Percentiles rank a stretch among this genome's conserved stretches.
phyloP scores from a whole-genome alignment of 2,329 filamentous ascomycete genomes.

The Diaporthe capsici region DNA sequence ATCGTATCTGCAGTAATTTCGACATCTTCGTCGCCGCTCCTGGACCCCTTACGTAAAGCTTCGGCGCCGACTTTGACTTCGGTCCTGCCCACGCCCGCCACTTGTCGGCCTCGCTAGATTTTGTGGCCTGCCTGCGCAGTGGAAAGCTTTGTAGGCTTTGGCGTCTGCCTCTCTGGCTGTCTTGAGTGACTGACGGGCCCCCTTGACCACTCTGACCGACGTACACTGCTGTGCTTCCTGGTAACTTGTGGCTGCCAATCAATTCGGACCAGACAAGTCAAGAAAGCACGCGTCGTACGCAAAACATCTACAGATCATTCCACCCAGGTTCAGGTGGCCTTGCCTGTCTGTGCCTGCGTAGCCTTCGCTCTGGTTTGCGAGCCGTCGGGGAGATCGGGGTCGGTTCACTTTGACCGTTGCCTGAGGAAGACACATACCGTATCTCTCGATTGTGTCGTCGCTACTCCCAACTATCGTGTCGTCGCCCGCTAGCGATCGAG shows the following conservation, averaged over 20 bases:
- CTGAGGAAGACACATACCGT: conserved; percentile 29
- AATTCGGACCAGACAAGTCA: not conserved
- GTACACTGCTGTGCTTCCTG: conserved; percentile 27
- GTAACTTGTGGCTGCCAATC: conserved; percentile 17
- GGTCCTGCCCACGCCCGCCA: conserved; percentile 26
- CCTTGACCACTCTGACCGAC: conserved; percentile 27
- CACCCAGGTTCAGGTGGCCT: conserved; percentile 23
- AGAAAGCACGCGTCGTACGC: conserved; percentile 20
- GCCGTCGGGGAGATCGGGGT: conserved; percentile 13
- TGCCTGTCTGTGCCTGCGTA: conserved; percentile 40
- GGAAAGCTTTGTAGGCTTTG: conserved; percentile 36
- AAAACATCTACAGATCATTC: conserved; percentile 18
- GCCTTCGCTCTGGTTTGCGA: conserved; percentile 31
- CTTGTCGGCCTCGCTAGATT: conserved; percentile 23
- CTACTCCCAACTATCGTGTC: conserved; percentile 25
- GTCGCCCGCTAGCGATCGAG: conserved; percentile 27
- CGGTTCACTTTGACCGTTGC: conserved; percentile 17
- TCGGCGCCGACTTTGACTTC: conserved; percentile 20
- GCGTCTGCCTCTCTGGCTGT: conserved; percentile 12
- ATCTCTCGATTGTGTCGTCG: conserved; percentile 33
- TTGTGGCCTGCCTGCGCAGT: conserved; percentile 30
- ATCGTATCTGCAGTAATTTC: conserved; percentile 39
- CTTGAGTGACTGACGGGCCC: conserved; percentile 30
- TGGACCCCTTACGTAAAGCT: conserved; percentile 32
- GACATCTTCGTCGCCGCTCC: conserved; percentile 19